Evolutionary conservation across 2,329 filamentous ascomycete species (phyloP), one percentile per base, ranked within the genome.

Genomic region (Diaporthe citrichinensis): DNA sequence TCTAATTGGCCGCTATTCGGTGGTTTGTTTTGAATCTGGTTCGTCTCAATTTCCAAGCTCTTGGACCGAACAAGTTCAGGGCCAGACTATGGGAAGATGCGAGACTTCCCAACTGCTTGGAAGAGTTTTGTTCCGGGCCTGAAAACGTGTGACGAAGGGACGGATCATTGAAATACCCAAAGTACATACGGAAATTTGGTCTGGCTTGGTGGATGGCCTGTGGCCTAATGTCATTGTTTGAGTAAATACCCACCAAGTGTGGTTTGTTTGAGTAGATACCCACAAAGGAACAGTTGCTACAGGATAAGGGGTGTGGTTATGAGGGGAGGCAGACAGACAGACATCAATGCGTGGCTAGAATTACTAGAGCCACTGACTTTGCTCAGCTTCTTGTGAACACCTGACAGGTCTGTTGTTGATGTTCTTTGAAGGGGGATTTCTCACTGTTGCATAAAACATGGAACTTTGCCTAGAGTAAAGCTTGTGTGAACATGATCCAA

Each of bases 191-290:
- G 14, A 69, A 23, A 23, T 28, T 31, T 39, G 65, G 46, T 28
- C 34, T 68, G 65, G 31, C 44, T 28, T 53, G 65, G 46, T 36
- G 41, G 58, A 20, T 4, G n/a, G 15, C 20, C 20, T 28, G 15
- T 62, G n/a, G 57, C 31, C 44, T 41, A 25, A 25, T 25, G 62
- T 67, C 39, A 31, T 44, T 44, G 59, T 51, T 39, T 61, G 31
- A 39, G 39, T 59, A 39, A 23, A 65, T 65, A 31, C 39, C 59
- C 25, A 46, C 15, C 8, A 25, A 31, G n/a, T 23, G 41, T 65
- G 61, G 41, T 17, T 65, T 65, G 71, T 73, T 44, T 73, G 58
- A 73, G 14, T 73, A 73, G 58, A 65, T 65, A 73, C 71, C 71
- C 55, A 20, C 31, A 73, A 36, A 34, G 8, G 12, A 41, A 51